Base-by-base conservation (phyloP, 2,329 filamentous ascomycete species). In the Cercospora zeina region DNA sequence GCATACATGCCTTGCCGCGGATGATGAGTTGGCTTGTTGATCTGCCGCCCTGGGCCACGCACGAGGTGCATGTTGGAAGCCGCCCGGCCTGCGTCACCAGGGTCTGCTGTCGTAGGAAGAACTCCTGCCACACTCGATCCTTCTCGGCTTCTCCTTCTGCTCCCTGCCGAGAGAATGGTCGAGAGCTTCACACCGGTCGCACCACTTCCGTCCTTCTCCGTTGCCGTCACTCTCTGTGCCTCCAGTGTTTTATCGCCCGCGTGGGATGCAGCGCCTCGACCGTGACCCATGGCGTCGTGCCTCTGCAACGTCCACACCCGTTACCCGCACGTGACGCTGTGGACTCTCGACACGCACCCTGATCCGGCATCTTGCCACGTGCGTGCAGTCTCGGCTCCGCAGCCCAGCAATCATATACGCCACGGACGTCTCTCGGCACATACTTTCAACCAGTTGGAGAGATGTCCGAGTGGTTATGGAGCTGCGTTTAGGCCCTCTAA, bases 401-500 rank as follows among this genome's bases (percentile, higher is more conserved):
- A n/a, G n/a, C n/a, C n/a, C n/a, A n/a, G n/a, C n/a, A n/a, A n/a
- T n/a, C n/a, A 59, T 53, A 53, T 45, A 6, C 8, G 1, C 2
- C 5, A 1, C 45, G 56, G 45, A 59, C 14, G 39, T 45, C 11
- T 39, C 58, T 55, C 50, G 50, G 50, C 5, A 24, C 16, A 37
- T 57, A 31, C 42, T 59, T 37, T 51, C 27, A 50, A 39, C 45
- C 56, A 36, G 14, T 3, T 31, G 65, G 65, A 27, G 58, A 63
- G 54, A 50, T 68, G 67, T 65, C 64, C 61, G 63, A 69, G 67
- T 69, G 68, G 68, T 70, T 70, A 69, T 70, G 67, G 68, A 68
- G 66, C 67, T 68, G 65, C 66, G 67, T 69, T 69, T 70, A 69
- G 68, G 67, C 54, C 60, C n/a, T 61, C 67, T 69, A 68, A 67